Evolutionary conservation across 1,284 basidiomycete genomes (phyloP).

Genomic region (Cutaneotrichosporon sp.): DNA sequence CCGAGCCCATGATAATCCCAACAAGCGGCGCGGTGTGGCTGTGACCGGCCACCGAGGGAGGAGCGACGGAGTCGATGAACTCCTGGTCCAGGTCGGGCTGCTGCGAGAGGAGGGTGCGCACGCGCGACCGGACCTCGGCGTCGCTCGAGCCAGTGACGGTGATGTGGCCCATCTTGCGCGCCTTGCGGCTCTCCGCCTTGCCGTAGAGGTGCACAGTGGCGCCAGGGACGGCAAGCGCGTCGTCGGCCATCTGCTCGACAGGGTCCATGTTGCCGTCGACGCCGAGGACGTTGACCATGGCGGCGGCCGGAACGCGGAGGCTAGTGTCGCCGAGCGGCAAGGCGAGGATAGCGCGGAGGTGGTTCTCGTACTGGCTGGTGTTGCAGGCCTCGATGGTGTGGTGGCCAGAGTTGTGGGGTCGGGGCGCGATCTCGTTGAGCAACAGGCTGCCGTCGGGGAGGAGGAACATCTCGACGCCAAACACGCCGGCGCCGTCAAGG

Average conservation of each 20-base stretch:
- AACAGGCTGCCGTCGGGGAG: conserved; percentile 76
- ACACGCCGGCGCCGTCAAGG: conserved; percentile 87
- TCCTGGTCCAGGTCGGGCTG: conserved; percentile 60
- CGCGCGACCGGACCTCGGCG: conserved; percentile 66
- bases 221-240: conserved; percentile 69
- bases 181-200: conserved; percentile 82
- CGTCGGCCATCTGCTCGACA: conserved; percentile 58
- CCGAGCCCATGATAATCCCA: conserved; percentile 97
- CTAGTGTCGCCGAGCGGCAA: conserved; percentile 86
- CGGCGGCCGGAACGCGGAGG: conserved; percentile 81
- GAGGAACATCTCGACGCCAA: conserved; percentile 98
- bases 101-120: conserved; percentile 69
- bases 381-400: conserved; percentile 99
- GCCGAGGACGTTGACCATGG: conserved; percentile 95
- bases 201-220: conserved; percentile 88
- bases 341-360: conserved; percentile 90
- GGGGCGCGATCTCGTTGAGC: conserved; percentile 98
- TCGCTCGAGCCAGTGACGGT: conserved; percentile 84
- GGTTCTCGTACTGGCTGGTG: conserved; percentile 97
- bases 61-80: conserved; percentile 60
- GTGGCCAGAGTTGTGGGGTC: conserved; percentile 98
- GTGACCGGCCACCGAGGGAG: conserved; percentile 49
- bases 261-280: conserved; percentile 63
- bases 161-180: conserved; percentile 97
- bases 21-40: conserved; percentile 76